Base-by-base conservation (phyloP, 2,329 filamentous ascomycete species). In the Penicillium concentricum region DNA sequence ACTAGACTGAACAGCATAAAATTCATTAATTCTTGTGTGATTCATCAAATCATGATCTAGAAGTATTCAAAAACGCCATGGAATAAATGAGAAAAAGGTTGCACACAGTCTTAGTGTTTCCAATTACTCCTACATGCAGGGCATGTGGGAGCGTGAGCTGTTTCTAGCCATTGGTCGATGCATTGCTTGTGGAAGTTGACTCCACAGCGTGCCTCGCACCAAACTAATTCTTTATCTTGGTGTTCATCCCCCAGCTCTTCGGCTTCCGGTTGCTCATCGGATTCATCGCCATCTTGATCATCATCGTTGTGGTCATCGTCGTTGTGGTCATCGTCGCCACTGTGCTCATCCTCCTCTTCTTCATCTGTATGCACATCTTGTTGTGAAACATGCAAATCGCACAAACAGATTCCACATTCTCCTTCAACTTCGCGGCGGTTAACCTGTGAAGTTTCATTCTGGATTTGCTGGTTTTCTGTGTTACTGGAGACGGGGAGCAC, bases 191-290 rank as follows among this genome's bases (percentile, higher is more conserved):
- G 62, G 51, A 60, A 66, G 45, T 66, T 66, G 35, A 61, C 54
- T 50, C 64, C 62, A 56, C 62, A 66, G 16, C 30, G 39, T n/a
- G 59, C 57, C 38, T 56, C 62, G 55, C 62, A 66, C 64, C 62
- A 66, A n/a, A 44, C 46, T 32, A 66, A 26, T 20, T 56, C 53
- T 12, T 51, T 20, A 10, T 15, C 5, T 13, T 5, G 30, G 5
- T 0, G 30, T 13, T 13, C 4, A 5, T 5, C 15, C 30, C 15
- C 30, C 13, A 3, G n/a, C n/a, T n/a, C 30, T 32, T 32, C 30
- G 12, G 12, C 30, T 32, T 32, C 12, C 4, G 1, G 3, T 32
- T 32, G 12, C 13, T 32, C 12, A 15, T 32, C 2, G 12, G 30
- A 15, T 4, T 32, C 5, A 15, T 32, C 12, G 6, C 12, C 12